These are phyloP conservation scores for Cadophora gregata DNA, from an alignment of 2,329 filamentous ascomycete genomes.

Conservation along the genomic window DNA sequence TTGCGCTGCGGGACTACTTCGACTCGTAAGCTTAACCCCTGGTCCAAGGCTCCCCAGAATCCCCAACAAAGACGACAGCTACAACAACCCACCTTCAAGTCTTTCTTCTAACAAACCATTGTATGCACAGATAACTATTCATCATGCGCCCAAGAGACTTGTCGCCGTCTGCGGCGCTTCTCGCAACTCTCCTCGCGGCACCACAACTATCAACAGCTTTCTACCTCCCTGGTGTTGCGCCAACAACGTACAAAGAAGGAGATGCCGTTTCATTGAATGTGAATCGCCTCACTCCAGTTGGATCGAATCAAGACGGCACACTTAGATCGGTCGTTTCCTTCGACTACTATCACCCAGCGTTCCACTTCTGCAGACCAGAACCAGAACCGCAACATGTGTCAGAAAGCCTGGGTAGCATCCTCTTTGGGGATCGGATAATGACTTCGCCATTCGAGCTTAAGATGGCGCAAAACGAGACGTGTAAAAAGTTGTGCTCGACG, in stretches of 20 bases:
- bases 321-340: slow-evolving; percentile 93
- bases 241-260: slow-evolving; percentile 84
- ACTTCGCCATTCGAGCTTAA: slow-evolving; percentile 91
- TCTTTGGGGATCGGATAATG: slow-evolving; percentile 96
- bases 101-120: slow-evolving; percentile 11
- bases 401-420: slow-evolving; percentile 91
- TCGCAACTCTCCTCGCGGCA: slow-evolving; percentile 54
- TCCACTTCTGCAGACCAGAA: slow-evolving; percentile 86
- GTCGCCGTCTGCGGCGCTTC: slow-evolving; percentile 52
- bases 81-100: background rate
- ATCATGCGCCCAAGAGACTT: slow-evolving; percentile 43
- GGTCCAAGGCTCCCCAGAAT: slow-evolving; percentile 17
- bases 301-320: slow-evolving; percentile 76
- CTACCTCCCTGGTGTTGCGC: slow-evolving; percentile 95
- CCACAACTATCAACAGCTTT: slow-evolving; percentile 73
- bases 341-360: slow-evolving; percentile 90
- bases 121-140: slow-evolving; percentile 26
- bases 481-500: slow-evolving; percentile 77
- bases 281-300: slow-evolving; percentile 88
- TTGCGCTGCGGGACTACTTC: slow-evolving; percentile 20
- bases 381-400: slow-evolving; percentile 79
- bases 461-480: slow-evolving; percentile 87
- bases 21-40: slow-evolving; percentile 33
- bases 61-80: slow-evolving; percentile 14
- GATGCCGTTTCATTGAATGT: slow-evolving; percentile 87